phyloP scores from a whole-genome alignment of 1,284 basidiomycete species.

The Grifola frondosa region DNA sequence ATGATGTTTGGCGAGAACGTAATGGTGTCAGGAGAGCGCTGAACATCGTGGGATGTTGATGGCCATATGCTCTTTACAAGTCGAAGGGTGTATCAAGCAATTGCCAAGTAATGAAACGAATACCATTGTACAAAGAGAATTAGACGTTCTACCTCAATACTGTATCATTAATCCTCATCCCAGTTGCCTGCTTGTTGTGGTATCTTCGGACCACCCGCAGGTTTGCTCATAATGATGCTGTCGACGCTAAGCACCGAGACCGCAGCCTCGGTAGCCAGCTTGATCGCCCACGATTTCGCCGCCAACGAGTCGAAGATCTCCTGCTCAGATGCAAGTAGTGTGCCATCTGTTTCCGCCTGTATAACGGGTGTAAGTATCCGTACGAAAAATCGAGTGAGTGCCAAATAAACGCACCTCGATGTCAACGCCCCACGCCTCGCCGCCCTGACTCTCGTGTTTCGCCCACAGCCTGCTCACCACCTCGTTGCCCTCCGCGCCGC shows the following conservation, averaged over 20 bases:
- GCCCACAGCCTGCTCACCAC: constrained; percentile 87
- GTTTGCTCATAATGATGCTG: constrained; percentile 97
- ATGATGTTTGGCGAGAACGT: background rate
- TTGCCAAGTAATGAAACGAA: background rate
- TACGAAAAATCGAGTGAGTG: background rate
- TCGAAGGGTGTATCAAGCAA: background rate
- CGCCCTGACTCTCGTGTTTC: constrained; percentile 76
- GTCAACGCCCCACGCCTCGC: constrained; percentile 86
- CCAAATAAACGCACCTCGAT: constrained; percentile 65
- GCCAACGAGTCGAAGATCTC: constrained; percentile 83
- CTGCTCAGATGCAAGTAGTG: constrained; percentile 59
- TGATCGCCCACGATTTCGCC: constrained; percentile 88
- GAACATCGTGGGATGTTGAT: background rate
- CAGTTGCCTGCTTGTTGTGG: constrained; percentile 82
- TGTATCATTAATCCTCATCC: constrained; percentile 55
- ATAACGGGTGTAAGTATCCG: background rate
- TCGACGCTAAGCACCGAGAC: constrained; percentile 94
- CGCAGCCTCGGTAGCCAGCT: constrained; percentile 91
- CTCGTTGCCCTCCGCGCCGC: constrained; percentile 91
- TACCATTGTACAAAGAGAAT: constrained; percentile 24
- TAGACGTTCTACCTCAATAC: constrained; percentile 20
- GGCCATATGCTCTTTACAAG: background rate
- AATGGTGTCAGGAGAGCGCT: background rate
- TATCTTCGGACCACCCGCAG: constrained; percentile 83
- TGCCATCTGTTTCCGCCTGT: constrained; percentile 77